These are phyloP conservation scores for Cryptosporidium sp. DNA, from an alignment of 169 alveolate species.

Conservation along the genomic window DNA sequence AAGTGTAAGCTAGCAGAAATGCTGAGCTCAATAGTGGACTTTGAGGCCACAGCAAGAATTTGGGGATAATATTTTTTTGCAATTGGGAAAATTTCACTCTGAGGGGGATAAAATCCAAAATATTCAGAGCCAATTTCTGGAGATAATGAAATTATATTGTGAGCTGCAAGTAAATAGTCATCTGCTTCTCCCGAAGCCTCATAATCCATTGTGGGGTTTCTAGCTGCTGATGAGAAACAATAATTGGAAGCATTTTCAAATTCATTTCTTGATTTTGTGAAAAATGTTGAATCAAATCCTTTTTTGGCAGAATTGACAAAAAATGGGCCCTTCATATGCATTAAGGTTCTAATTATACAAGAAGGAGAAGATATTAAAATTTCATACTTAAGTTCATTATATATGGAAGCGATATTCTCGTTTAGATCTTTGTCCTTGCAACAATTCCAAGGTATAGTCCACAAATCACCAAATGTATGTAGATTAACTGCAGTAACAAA, in stretches of 20 bases:
- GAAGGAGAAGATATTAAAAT: constrained; percentile 56
- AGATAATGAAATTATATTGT: constrained; percentile 81
- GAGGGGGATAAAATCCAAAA: constrained; percentile 76
- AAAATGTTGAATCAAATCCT: constrained; percentile 28
- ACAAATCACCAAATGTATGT: constrained; percentile 78
- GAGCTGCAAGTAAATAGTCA: constrained; percentile 86
- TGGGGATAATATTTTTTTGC: constrained; percentile 62
- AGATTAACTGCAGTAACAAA: constrained; percentile 74
- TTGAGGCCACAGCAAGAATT: constrained; percentile 60
- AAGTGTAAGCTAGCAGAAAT: not conserved
- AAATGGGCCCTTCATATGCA: constrained; percentile 4
- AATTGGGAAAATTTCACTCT: constrained; percentile 60
- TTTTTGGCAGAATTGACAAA: constrained; percentile 7
- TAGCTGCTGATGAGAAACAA: constrained; percentile 66
- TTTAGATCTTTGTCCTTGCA: constrained; percentile 64
- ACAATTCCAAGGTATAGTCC: constrained; percentile 80
- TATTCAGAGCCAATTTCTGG: constrained; percentile 86
- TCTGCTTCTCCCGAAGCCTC: constrained; percentile 89
- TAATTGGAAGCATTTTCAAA: constrained; percentile 40
- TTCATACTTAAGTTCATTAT: constrained; percentile 65
- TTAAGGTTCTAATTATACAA: constrained; percentile 53
- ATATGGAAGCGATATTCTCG: constrained; percentile 33
- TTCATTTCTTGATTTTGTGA: constrained; percentile 18
- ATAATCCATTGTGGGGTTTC: constrained; percentile 79
- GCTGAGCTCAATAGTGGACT: constrained; percentile 32